A percentile compares a stretch with the other conserved stretches of the same genome.
Conservation (phyloP, 2,329 filamentous ascomycete species). For the Ceratocystis ficicola region DNA sequence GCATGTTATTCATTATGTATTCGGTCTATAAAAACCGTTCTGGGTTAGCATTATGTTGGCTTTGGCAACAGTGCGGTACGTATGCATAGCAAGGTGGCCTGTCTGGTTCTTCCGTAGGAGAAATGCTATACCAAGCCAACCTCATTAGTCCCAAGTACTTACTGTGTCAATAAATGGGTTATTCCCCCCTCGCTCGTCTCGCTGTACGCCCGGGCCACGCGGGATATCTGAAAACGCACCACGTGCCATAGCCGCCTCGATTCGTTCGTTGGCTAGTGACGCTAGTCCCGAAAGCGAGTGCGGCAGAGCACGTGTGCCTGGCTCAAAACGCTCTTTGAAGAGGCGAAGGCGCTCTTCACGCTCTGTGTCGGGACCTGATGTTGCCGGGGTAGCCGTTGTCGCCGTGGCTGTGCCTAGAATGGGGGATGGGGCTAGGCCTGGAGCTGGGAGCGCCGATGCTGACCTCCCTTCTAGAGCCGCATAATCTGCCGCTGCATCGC, state of each 20-base stretch:
- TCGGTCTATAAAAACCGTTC: constrained; percentile 48
- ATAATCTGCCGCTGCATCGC: constrained; percentile 46
- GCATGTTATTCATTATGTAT: constrained; percentile 98
- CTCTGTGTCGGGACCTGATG: constrained; percentile 55
- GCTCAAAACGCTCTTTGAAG: constrained; percentile 68
- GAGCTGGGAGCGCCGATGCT: constrained; percentile 24
- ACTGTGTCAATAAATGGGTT: constrained; percentile 81
- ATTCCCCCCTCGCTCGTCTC: constrained; percentile 69
- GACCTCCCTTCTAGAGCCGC: constrained; percentile 26
- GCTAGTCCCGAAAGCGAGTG: constrained; percentile 66
- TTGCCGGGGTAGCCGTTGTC: constrained; percentile 27
- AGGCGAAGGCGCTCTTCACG: constrained; percentile 58
- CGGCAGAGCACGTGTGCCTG: constrained; percentile 60
- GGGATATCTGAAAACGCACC: constrained; percentile 80
- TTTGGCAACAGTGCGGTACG: no score
- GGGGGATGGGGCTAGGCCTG: constrained; percentile 32
- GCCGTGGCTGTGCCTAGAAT: constrained; percentile 29
- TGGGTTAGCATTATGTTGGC: not conserved
- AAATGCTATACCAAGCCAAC: no score
- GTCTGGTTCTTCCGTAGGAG: no score
- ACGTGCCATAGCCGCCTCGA: constrained; percentile 84
- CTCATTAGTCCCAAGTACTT: not conserved
- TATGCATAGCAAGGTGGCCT: no score
- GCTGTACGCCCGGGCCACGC: constrained; percentile 64
- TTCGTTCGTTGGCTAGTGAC: constrained; percentile 72